Percentiles rank a stretch among this genome's conserved stretches.
Conservation (phyloP, 768 basidiomycete genomes). For the Trametes maxima region DNA sequence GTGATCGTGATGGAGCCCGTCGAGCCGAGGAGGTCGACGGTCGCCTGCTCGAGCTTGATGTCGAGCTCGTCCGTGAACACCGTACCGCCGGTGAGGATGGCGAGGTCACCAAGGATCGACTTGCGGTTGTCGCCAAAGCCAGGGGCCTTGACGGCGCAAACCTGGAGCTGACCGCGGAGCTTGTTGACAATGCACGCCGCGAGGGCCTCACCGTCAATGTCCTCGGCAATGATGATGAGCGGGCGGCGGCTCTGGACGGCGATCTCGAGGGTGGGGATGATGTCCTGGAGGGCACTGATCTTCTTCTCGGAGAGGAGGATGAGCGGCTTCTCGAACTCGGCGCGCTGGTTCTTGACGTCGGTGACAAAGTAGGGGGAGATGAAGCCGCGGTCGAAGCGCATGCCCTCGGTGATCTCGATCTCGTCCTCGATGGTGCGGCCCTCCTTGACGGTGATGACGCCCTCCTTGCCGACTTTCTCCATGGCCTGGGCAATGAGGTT, state of each 20-base stretch:
- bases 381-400: slow-evolving; percentile 99
- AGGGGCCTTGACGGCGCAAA: slow-evolving; percentile 94
- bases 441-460: slow-evolving; percentile 99
- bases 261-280: slow-evolving; percentile 87
- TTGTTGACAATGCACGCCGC: slow-evolving; percentile 99
- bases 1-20: slow-evolving; percentile 93
- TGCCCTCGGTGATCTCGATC: slow-evolving; percentile 99
- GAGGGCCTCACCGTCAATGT: slow-evolving; percentile 96
- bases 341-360: slow-evolving; percentile 94
- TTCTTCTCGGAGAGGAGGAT: slow-evolving; percentile 98
- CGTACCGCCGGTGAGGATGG: slow-evolving; percentile 95
- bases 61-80: slow-evolving; percentile 94
- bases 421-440: slow-evolving; percentile 98
- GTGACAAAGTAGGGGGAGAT: slow-evolving; percentile 99
- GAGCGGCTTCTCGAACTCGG: slow-evolving; percentile 95
- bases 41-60: slow-evolving; percentile 94
- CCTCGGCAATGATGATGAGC: slow-evolving; percentile 95
- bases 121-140: slow-evolving; percentile 99
- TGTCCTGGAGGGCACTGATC: slow-evolving; percentile 92
- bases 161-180: slow-evolving; percentile 95
- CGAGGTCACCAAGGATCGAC: slow-evolving; percentile 94
- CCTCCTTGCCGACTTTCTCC: slow-evolving; percentile 99
- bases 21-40: slow-evolving; percentile 85
- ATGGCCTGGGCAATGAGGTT: slow-evolving; percentile 96
- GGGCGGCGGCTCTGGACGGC: slow-evolving; percentile 85